Conservation (phyloP, 345 rosid species). For the Syzygium aqueum region DNA sequence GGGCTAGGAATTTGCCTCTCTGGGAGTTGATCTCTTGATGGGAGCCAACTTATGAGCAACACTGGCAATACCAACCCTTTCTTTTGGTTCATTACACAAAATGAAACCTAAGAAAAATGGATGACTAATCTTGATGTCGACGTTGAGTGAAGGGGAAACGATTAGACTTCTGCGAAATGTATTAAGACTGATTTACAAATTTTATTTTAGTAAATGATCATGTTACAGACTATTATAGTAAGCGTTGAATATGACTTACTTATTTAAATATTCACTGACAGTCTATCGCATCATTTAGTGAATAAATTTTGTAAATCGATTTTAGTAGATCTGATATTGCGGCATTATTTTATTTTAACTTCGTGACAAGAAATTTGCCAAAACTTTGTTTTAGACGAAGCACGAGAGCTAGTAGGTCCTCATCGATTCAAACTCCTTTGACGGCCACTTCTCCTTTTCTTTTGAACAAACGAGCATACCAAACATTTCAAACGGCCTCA, state of each 20-base stretch:
- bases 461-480: not conserved
- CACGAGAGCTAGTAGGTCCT: not conserved
- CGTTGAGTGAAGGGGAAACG: not conserved
- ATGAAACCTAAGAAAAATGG: not conserved
- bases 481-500: not conserved
- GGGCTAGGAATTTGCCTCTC: not conserved
- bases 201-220: not conserved
- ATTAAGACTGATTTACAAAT: not conserved
- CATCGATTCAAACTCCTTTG: not conserved
- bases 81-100: not conserved
- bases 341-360: not conserved
- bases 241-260: not conserved
- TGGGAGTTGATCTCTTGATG: not conserved
- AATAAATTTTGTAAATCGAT: not conserved
- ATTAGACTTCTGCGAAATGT: not conserved
- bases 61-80: not conserved
- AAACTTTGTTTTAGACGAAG: not conserved
- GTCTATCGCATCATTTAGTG: rapidly evolving
- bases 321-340: not conserved
- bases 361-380: not conserved
- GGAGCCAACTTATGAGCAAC: not conserved
- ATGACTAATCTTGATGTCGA: not conserved
- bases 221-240: not conserved
- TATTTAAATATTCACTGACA: not conserved
- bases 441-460: not conserved